phyloP scores from a whole-genome alignment of 2,329 filamentous ascomycete species.

The Exophiala calicioides region DNA sequence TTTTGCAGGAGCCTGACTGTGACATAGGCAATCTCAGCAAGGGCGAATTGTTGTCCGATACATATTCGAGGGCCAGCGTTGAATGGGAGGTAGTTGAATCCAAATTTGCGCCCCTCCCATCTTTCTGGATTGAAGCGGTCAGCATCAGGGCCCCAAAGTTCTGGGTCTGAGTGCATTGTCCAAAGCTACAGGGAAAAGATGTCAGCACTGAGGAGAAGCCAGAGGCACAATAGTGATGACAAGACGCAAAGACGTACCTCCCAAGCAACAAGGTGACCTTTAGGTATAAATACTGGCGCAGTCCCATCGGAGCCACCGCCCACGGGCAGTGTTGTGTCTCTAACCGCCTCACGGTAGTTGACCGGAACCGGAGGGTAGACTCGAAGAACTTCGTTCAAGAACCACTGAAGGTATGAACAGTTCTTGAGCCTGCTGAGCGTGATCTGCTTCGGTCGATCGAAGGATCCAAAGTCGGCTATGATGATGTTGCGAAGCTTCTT shows the following conservation, averaged over 20 bases:
- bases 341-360: slow-evolving; percentile 71
- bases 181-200: neutral
- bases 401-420: slow-evolving; percentile 41
- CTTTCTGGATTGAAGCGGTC: slow-evolving; percentile 65
- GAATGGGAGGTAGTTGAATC: slow-evolving; percentile 50
- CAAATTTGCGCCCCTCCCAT: slow-evolving; percentile 73
- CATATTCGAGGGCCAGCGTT: slow-evolving; percentile 33
- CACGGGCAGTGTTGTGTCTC: slow-evolving; percentile 71
- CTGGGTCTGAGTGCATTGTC: neutral
- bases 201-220: neutral
- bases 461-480: slow-evolving; percentile 45
- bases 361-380: slow-evolving; percentile 78
- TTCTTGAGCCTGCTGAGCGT: slow-evolving; percentile 46
- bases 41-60: slow-evolving; percentile 33
- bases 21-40: slow-evolving; percentile 28
- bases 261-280: slow-evolving; percentile 35
- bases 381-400: slow-evolving; percentile 68
- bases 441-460: slow-evolving; percentile 39
- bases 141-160: slow-evolving; percentile 48
- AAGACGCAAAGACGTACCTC: slow-evolving; percentile 37
- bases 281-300: slow-evolving; percentile 48
- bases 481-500: slow-evolving; percentile 28
- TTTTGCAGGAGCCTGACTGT: slow-evolving; percentile 29
- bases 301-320: slow-evolving; percentile 55
- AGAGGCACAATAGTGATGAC: neutral